Evolutionary conservation across 257 asterid genomes (phyloP), one percentile per base, ranked within the genome.

Genomic region (Scutellaria minor): DNA sequence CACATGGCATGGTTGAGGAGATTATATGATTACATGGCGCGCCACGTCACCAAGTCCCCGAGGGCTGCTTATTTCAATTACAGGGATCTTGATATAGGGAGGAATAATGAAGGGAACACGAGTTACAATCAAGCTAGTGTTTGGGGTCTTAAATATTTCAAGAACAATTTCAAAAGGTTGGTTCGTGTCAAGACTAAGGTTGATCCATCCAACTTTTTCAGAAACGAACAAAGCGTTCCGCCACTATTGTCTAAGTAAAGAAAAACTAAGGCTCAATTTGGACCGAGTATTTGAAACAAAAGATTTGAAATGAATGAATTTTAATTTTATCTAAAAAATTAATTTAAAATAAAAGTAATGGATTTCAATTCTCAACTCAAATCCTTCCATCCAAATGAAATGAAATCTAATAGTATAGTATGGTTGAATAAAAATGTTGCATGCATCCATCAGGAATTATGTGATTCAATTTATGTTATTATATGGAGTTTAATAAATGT

Each of bases 221-320:
- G 83, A 58, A 83, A 82, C 8, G 86, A 82, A 66, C 87, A 80
- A 56, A 83, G 85, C 54, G 50, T 83, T 64, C 85, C 85, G 1
- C 83, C 81, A 18, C 5, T 66, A 3, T 24, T 18, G 5, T 42
- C 68, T 0, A 18, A 12, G 6, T 31, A 31, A 59, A 45, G 12
- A 35, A 18, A 27, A 37, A 31, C 1, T 18, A 55, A 8, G 0
- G 18, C 18, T 0, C 18, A 18, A 18, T 18, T 18, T 18, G 18
- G 0, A 18, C n/a, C n/a, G n/a, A n/a, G n/a, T n/a, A n/a, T 18
- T 18, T 18, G 18, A 18, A 18, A 0, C 18, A 18, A 0, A 18
- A 18, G 0, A 18, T 18, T 18, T 18, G 18, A 18, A 18, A 18
- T 18, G 18, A 18, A 18, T 18, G 18, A 18, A 18, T 18, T 18